Percentiles rank a stretch among this genome's conserved stretches.
phyloP scores from a whole-genome alignment of 2,329 filamentous ascomycete genomes.

The Drechmeria coniospora region DNA sequence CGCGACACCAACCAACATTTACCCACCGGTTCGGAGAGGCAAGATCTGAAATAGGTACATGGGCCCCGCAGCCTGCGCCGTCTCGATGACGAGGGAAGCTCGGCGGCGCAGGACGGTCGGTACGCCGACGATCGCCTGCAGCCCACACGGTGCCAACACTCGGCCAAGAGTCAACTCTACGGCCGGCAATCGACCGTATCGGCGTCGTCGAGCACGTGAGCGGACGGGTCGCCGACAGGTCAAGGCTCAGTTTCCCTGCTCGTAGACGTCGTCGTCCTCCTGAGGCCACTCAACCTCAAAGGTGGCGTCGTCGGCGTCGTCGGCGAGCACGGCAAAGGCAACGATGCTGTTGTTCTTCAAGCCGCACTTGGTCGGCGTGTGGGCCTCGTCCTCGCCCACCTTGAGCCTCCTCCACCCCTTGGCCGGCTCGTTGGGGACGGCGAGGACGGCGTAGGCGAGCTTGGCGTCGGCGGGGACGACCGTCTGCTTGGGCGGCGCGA shows the following conservation, averaged over 20 bases:
- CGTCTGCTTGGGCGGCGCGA: constrained; percentile 17
- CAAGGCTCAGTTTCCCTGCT: constrained; percentile 5
- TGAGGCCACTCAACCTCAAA: constrained; percentile 32
- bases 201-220: no score
- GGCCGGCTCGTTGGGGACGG: constrained; percentile 25
- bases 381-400: constrained; percentile 15
- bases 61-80: no score
- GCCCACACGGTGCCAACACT: no score
- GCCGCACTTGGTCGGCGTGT: constrained; percentile 25
- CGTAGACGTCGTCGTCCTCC: constrained; percentile 24
- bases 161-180: no score
- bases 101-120: no score
- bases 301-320: constrained; percentile 20
- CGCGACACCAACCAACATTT: no score
- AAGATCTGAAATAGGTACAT: no score
- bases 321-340: constrained; percentile 29
- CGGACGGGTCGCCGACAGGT: no score
- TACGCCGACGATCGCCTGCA: no score
- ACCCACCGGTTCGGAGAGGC: no score
- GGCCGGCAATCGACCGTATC: no score
- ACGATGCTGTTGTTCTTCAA: constrained; percentile 31
- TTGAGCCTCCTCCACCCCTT: constrained; percentile 35
- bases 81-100: no score
- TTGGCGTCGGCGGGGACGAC: constrained; percentile 23
- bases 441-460: constrained; percentile 31